Evolutionary conservation across 2,329 filamentous ascomycete species (phyloP).

Genomic region (Magnaporthiopsis poae): DNA sequence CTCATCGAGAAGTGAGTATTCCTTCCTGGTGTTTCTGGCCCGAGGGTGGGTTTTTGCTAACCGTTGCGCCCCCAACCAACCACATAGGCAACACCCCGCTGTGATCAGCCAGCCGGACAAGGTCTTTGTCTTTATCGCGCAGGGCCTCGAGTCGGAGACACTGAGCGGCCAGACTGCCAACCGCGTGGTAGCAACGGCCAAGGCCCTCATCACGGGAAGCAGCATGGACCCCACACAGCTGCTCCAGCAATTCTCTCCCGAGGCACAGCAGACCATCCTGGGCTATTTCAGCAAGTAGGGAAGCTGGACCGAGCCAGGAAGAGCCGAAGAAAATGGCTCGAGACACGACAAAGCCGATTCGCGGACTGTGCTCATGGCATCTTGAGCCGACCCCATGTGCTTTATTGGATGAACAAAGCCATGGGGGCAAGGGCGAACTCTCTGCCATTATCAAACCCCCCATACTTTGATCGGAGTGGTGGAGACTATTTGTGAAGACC

Average conservation of each 20-base stretch:
- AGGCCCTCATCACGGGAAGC: slow-evolving; percentile 63
- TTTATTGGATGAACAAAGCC: background rate
- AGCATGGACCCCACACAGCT: slow-evolving; percentile 67
- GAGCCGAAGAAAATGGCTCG: background rate
- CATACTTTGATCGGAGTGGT: background rate
- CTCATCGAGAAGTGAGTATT: slow-evolving; percentile 82
- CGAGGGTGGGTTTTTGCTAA: background rate
- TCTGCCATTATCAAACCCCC: background rate
- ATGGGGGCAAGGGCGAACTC: background rate
- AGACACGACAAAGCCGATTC: background rate
- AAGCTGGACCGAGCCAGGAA: slow-evolving; percentile 1
- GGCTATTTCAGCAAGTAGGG: slow-evolving; percentile 50
- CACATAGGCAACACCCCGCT: slow-evolving; percentile 67
- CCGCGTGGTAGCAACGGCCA: slow-evolving; percentile 67
- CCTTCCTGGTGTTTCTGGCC: background rate
- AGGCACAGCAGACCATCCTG: slow-evolving; percentile 71
- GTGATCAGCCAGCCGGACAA: slow-evolving; percentile 69
- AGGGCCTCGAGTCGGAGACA: slow-evolving; percentile 83
- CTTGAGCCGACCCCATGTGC: background rate
- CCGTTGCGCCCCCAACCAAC: background rate
- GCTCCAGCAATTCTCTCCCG: slow-evolving; percentile 63
- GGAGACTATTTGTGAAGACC: background rate
- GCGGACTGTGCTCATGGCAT: background rate
- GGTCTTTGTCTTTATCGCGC: slow-evolving; percentile 74
- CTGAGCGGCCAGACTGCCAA: slow-evolving; percentile 74